Evolutionary conservation across 148 eudicot genomes (phyloP).

Genomic region (Oxyria digyna): DNA sequence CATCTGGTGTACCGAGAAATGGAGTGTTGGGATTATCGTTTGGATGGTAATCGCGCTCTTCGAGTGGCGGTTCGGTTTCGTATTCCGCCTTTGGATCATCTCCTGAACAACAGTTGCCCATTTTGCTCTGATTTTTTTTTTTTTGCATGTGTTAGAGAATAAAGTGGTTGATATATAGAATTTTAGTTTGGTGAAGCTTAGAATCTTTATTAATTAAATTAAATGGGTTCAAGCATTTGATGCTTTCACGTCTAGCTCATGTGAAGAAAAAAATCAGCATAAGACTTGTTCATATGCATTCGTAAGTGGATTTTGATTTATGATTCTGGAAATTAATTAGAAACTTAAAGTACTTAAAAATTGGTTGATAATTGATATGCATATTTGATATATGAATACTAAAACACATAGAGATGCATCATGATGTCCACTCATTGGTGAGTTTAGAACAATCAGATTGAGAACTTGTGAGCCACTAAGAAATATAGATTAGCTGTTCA

Average conservation of each 20-base stretch:
- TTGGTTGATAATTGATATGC: too few relatives aligned
- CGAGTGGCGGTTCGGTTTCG: background rate
- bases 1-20: constrained; percentile 9
- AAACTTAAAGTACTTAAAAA: too few relatives aligned
- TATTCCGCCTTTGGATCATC: background rate
- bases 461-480: background rate
- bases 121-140: background rate
- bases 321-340: background rate
- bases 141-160: background rate
- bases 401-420: background rate
- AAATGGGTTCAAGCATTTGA: background rate
- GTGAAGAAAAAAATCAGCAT: too few relatives aligned
- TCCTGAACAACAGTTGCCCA: constrained; percentile 8
- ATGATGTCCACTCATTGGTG: background rate
- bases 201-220: background rate
- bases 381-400: background rate
- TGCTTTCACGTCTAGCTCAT: background rate
- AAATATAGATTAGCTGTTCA: background rate
- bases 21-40: background rate
- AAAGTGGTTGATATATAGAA: background rate
- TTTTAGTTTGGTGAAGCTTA: background rate
- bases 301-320: background rate
- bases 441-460: too few relatives aligned
- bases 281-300: too few relatives aligned
- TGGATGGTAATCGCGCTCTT: background rate